Evolutionary conservation across 805 yeast genomes (phyloP), one percentile per base, ranked within the genome.

Genomic region (Candida boleticola): DNA sequence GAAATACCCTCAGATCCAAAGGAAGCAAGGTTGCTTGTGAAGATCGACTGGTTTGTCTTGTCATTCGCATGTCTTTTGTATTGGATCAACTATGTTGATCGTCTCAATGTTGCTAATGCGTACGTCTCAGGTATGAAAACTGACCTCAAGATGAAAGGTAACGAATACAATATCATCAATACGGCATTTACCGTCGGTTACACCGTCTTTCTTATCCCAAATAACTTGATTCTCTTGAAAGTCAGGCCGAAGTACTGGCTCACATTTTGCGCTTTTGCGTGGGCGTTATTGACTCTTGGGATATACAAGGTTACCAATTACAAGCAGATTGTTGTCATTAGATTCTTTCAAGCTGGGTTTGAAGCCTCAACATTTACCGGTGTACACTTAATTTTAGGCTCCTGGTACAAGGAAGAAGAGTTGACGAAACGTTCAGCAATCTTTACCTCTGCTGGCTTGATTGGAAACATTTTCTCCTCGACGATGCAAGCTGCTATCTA

Each of bases 161-260:
- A 74, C 44, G 72, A 79, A 42, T 72, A 68, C 47, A 79, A 79
- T 52, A 46, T 74, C 31, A 65, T 79, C 40, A 76, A 74, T 45
- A 78, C 84, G 0, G 71, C 76, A 39, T 81, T 79, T 58, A 78
- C 75, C 18, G 71, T 78, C 6, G 89, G 89, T 2, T 79, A 80
- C 54, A 73, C 77, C 23, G 65, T 82, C 16, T 81, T 80, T 6
- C 75, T 80, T 70, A 58, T 83, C 29, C 89, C 89, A 2, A 73
- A 80, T 51, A 80, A 81, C 48, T 47, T 82, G 47, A 66, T 79
- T 27, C 55, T 79, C 16, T 55, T 78, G 44, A 70, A 68, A 39
- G 64, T 80, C 1, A 70, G 79, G 33, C 88, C 86, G 1, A 63
- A 78, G 39, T 72, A 73, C 43, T 77, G 84, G 80, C 53, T 79